Conservation (phyloP, 1,284 basidiomycete species). For the Golubevia pallescens region DNA sequence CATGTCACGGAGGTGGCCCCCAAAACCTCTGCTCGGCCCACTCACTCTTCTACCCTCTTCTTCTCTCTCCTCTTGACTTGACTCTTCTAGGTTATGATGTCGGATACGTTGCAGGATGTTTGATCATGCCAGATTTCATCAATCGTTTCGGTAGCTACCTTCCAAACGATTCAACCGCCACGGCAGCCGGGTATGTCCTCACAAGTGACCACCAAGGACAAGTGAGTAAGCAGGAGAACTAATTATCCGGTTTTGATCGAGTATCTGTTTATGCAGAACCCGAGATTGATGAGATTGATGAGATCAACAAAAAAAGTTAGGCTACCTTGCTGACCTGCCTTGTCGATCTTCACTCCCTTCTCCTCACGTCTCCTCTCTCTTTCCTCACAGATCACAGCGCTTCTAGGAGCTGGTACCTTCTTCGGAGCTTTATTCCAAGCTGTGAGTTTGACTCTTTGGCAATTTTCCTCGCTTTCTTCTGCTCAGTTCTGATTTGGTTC, state of each 20-base stretch:
- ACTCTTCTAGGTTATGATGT: background rate
- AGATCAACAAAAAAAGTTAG: no score
- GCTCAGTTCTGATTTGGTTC: no score
- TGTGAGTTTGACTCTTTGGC: no score
- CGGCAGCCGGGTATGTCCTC: background rate
- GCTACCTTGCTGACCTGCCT: no score
- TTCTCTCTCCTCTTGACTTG: background rate
- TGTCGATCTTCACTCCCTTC: no score
- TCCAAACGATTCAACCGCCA: background rate
- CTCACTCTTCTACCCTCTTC: background rate
- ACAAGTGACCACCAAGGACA: background rate
- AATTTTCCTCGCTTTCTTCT: no score
- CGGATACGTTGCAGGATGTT: background rate
- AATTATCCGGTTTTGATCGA: no score
- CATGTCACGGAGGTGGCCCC: no score
- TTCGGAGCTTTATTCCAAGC: conserved; percentile 44
- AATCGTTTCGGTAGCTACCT: background rate
- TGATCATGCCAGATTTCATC: background rate
- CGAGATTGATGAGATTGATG: no score
- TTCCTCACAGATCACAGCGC: no score
- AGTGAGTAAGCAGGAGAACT: background rate
- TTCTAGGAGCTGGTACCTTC: conserved; percentile 37
- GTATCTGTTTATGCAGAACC: no score
- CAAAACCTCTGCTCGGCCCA: background rate
- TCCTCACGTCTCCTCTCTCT: no score